Evolutionary conservation across 1,284 basidiomycete genomes (phyloP).

Genomic region (Trichosporon ovoides): DNA sequence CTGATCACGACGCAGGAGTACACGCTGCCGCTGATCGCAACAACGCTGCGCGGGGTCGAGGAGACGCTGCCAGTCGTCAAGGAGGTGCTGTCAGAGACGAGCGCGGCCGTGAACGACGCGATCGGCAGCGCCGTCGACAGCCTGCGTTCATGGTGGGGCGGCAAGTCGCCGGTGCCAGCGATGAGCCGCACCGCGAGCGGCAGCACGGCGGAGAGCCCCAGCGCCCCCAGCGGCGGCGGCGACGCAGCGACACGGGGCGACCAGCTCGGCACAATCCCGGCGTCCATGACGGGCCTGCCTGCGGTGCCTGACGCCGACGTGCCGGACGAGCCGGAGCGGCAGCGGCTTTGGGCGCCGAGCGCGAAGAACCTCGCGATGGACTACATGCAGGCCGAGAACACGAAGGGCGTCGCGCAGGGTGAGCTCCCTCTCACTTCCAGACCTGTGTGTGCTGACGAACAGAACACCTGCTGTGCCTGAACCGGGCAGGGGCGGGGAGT

Average conservation of each 20-base stretch:
- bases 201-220: constrained; percentile 3
- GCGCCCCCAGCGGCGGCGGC: too few species aligned
- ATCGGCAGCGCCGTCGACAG: constrained; percentile 10
- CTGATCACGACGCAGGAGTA: constrained; percentile 40
- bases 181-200: background rate
- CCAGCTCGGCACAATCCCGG: background rate
- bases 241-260: background rate
- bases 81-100: constrained; percentile 11
- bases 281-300: constrained; percentile 2
- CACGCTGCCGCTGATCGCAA: constrained; percentile 20
- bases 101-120: constrained; percentile 9
- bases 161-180: background rate
- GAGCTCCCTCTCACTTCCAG: background rate
- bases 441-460: background rate
- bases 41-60: constrained; percentile 13
- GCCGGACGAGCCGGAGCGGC: constrained; percentile 7
- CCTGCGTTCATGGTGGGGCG: constrained; percentile 13
- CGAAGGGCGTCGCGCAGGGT: constrained; percentile 42
- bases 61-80: constrained; percentile 3
- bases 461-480: constrained; percentile 46
- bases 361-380: constrained; percentile 27
- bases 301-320: background rate
- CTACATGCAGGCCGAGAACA: constrained; percentile 39
- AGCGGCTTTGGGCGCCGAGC: constrained; percentile 21
- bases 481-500: constrained; percentile 34